A percentile compares a stretch with the other conserved stretches of the same genome.
phyloP scores from a whole-genome alignment of 202 grass and related monocot genomes.

The Carex sylvatica region DNA sequence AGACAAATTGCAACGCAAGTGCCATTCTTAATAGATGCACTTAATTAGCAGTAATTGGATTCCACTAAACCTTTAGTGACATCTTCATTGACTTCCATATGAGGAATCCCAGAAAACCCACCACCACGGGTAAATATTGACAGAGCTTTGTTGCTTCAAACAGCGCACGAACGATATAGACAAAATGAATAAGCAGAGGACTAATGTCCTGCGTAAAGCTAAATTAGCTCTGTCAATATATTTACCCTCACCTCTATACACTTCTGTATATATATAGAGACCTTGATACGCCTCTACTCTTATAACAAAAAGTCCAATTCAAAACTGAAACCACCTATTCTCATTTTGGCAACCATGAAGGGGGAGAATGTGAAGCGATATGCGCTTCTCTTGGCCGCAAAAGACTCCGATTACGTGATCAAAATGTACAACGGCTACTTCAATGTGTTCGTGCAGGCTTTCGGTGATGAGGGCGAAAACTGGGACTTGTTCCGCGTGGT shows the following conservation, averaged over 20 bases:
- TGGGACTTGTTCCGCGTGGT: conserved; percentile 77
- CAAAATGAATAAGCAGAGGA: too few relatives aligned
- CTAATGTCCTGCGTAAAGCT: too few relatives aligned
- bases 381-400: conserved; percentile 61
- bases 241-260: not conserved
- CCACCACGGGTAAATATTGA: not conserved
- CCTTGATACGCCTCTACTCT: not conserved
- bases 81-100: not conserved
- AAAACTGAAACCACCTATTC: not conserved
- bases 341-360: conserved; percentile 6
- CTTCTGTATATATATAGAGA: conserved; percentile 18
- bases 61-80: not conserved
- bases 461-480: conserved; percentile 44
- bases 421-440: conserved; percentile 75
- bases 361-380: conserved; percentile 30
- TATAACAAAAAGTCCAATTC: not conserved
- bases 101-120: not conserved
- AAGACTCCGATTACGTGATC: conserved; percentile 82
- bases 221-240: too few relatives aligned
- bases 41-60: conserved; percentile 9
- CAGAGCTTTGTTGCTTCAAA: too few relatives aligned
- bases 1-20: conserved; percentile 22
- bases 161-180: too few relatives aligned
- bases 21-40: conserved; percentile 21
- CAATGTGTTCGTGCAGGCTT: conserved; percentile 64